These are phyloP conservation scores for Chionographis japonica DNA, from an alignment of 106 monocot species.

Conservation along the genomic window DNA sequence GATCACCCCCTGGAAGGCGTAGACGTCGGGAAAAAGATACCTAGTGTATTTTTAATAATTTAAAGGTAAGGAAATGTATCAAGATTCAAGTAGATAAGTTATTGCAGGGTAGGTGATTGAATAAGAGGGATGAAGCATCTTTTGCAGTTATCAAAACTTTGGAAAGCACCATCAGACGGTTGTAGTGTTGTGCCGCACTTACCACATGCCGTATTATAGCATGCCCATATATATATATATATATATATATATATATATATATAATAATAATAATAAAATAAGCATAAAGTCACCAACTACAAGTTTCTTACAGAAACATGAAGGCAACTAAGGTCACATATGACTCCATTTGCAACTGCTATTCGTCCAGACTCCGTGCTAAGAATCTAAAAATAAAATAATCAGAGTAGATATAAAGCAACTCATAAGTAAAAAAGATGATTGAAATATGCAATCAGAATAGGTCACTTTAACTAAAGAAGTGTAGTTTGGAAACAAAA, in stretches of 20 bases:
- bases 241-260: too few species aligned
- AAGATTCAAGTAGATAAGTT: neutral
- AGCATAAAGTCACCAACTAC: neutral
- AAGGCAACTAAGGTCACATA: conserved; percentile 38
- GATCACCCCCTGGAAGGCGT: conserved; percentile 60
- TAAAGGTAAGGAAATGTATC: neutral
- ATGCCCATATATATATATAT: too few species aligned
- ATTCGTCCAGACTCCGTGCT: conserved; percentile 68
- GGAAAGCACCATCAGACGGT: too few species aligned
- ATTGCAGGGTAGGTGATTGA: neutral
- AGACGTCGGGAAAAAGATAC: conserved; percentile 61
- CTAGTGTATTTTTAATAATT: conserved; percentile 17
- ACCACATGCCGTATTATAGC: too few species aligned
- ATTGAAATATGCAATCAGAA: neutral
- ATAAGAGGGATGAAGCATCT: too few species aligned
- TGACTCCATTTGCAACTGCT: conserved; percentile 75
- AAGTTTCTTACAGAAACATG: conserved; percentile 54
- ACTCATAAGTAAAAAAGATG: neutral
- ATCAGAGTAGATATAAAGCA: neutral
- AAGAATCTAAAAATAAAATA: conserved; percentile 49
- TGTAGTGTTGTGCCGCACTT: too few species aligned
- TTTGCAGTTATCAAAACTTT: too few species aligned
- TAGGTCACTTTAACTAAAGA: neutral
- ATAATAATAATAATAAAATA: too few species aligned
- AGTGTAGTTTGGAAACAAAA: neutral